Percentiles rank a stretch among this genome's conserved stretches.
phyloP scores from a whole-genome alignment of 164 flowering plant genomes.

The Buxus sempervirens region DNA sequence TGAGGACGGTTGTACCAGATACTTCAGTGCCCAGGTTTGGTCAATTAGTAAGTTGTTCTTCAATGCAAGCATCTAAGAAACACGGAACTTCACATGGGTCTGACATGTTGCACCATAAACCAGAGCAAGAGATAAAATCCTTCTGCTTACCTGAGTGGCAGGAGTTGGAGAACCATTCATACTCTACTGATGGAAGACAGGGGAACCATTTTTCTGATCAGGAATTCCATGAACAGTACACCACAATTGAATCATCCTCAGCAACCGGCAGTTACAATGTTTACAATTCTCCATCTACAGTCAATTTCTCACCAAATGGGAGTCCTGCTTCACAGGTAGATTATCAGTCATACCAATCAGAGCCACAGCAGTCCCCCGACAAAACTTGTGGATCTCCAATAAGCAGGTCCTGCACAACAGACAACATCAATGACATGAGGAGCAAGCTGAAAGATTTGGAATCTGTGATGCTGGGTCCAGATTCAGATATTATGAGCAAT shows the following conservation, averaged over 20 bases:
- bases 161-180: conserved; percentile 18
- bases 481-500: conserved; percentile 33
- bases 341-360: conserved; percentile 34
- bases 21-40: conserved; percentile 4
- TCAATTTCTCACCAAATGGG: conserved; percentile 41
- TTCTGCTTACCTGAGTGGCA: conserved; percentile 20
- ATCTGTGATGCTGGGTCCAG: conserved; percentile 57
- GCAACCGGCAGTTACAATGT: conserved; percentile 20
- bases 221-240: conserved; percentile 27
- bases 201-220: conserved; percentile 17
- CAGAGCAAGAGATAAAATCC: conserved; percentile 27
- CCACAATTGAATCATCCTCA: conserved; percentile 54
- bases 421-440: conserved; percentile 37
- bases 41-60: conserved; percentile 5
- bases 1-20: conserved; percentile 1
- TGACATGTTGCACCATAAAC: conserved; percentile 21
- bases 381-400: conserved; percentile 33
- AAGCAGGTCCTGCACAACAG: conserved; percentile 38
- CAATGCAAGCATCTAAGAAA: conserved; percentile 38
- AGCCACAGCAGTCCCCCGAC: conserved; percentile 38
- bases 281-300: conserved; percentile 42
- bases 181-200: conserved; percentile 28
- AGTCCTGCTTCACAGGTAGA: conserved; percentile 46
- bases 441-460: conserved; percentile 62
- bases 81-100: conserved; percentile 19